Percentiles rank a stretch among this genome's conserved stretches.
Conservation (phyloP, 2,329 filamentous ascomycete genomes). For the Diaporthe longicolla region DNA sequence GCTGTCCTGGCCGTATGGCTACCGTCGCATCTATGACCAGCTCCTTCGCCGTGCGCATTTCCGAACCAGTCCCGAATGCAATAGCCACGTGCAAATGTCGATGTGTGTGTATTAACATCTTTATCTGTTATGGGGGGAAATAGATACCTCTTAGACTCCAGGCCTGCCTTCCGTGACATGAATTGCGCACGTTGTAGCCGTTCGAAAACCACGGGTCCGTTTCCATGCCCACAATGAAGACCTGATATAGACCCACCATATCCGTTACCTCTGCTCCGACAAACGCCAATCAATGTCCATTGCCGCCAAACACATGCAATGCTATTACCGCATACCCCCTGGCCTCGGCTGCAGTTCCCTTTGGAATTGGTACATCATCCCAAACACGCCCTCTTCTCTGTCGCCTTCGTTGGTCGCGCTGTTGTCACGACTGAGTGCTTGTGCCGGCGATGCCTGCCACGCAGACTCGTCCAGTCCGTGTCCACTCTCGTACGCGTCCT, state of each 20-base stretch:
- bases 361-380: conserved; percentile 71
- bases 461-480: conserved; percentile 70
- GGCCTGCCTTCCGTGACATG: background rate
- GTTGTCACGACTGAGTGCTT: conserved; percentile 65
- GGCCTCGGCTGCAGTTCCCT: conserved; percentile 64
- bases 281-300: conserved; percentile 14
- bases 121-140: background rate
- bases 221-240: background rate
- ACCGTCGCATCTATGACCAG: conserved; percentile 4
- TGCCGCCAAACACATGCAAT: background rate
- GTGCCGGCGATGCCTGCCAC: conserved; percentile 70
- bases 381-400: conserved; percentile 68
- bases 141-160: background rate
- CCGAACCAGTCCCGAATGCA: background rate
- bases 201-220: background rate
- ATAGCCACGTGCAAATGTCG: background rate
- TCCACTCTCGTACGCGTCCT: conserved; percentile 68
- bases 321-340: conserved; percentile 45
- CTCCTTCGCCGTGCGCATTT: background rate
- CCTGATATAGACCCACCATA: background rate
- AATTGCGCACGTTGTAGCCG: conserved; percentile 1
- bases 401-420: conserved; percentile 62
- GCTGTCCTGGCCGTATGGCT: conserved; percentile 2
- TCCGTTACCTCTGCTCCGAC: background rate
- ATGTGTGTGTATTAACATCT: background rate